Conservation (phyloP, 2,329 filamentous ascomycete genomes). For the Colletotrichum cuscutae region DNA sequence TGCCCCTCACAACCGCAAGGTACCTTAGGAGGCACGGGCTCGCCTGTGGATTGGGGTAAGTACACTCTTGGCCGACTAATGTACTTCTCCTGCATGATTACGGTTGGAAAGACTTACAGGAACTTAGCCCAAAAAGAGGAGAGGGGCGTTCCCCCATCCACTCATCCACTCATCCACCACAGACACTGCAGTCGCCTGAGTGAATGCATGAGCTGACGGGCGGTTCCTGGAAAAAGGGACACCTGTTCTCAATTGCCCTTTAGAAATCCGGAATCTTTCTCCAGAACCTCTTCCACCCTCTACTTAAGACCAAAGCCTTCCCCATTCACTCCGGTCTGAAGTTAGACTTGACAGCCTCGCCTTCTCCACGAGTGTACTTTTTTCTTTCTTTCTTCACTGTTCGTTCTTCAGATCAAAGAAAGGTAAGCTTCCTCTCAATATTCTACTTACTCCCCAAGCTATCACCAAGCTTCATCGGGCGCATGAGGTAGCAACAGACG, state of each 20-base stretch:
- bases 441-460: neutral
- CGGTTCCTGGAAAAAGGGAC: constrained; percentile 36
- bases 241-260: constrained; percentile 37
- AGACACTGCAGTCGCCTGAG: constrained; percentile 30
- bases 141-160: constrained; percentile 18
- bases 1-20: constrained; percentile 30
- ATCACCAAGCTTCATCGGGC: neutral
- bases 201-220: constrained; percentile 33
- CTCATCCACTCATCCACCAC: neutral
- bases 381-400: constrained; percentile 31
- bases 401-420: constrained; percentile 29
- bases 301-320: constrained; percentile 27
- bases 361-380: constrained; percentile 20
- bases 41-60: constrained; percentile 30
- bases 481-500: neutral
- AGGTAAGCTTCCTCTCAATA: constrained; percentile 21
- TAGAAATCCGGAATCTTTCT: constrained; percentile 32
- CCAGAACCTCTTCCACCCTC: constrained; percentile 9
- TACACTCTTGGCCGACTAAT: neutral
- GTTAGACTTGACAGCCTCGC: constrained; percentile 4
- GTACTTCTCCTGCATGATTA: neutral
- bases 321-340: constrained; percentile 13
- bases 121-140: constrained; percentile 3
- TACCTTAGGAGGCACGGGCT: constrained; percentile 4
- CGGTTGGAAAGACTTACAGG: neutral